Percentiles rank a stretch among this genome's conserved stretches.
phyloP scores from a whole-genome alignment of 1,284 basidiomycete genomes.

The Pascua guehoae region DNA sequence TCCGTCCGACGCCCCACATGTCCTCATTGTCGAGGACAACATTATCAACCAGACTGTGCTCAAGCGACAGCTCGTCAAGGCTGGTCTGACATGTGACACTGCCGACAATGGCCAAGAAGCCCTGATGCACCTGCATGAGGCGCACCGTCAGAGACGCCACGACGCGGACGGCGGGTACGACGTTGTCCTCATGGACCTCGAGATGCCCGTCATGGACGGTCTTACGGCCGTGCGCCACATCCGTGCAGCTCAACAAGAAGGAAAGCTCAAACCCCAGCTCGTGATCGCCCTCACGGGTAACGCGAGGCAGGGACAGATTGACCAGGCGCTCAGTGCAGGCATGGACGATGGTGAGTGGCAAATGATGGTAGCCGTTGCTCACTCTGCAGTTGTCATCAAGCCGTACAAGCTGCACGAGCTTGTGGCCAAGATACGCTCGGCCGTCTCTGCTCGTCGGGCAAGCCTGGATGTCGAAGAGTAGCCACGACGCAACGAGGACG shows the following conservation, averaged over 20 bases:
- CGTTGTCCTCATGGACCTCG: slow-evolving; percentile 29
- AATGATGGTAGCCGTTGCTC: not conserved
- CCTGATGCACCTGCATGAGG: slow-evolving; percentile 25
- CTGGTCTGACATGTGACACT: slow-evolving; percentile 30
- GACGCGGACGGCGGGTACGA: slow-evolving; percentile 12
- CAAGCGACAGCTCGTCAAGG: slow-evolving; percentile 40
- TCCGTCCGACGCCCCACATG: slow-evolving; percentile 1
- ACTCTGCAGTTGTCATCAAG: slow-evolving; percentile 19
- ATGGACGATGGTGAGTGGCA: slow-evolving; percentile 30
- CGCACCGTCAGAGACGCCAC: slow-evolving; percentile 1
- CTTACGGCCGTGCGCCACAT: slow-evolving; percentile 39
- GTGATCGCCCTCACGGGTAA: slow-evolving; percentile 47
- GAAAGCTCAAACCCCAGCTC: slow-evolving; percentile 20
- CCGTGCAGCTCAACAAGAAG: slow-evolving; percentile 34
- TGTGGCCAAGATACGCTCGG: slow-evolving; percentile 9
- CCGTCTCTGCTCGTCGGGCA: not conserved
- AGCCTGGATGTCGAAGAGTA: no score
- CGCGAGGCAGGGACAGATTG: slow-evolving; percentile 37
- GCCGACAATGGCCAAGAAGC: slow-evolving; percentile 46
- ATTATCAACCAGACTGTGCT: slow-evolving; percentile 48
- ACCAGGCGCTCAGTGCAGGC: slow-evolving; percentile 26
- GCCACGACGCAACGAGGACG: no score
- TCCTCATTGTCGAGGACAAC: slow-evolving; percentile 41
- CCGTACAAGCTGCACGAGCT: slow-evolving; percentile 24
- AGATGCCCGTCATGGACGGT: slow-evolving; percentile 47